Percentiles rank a stretch among this genome's conserved stretches.
Evolutionary conservation across 345 rosid species (phyloP).

Genomic region (Clarkia xantiana): DNA sequence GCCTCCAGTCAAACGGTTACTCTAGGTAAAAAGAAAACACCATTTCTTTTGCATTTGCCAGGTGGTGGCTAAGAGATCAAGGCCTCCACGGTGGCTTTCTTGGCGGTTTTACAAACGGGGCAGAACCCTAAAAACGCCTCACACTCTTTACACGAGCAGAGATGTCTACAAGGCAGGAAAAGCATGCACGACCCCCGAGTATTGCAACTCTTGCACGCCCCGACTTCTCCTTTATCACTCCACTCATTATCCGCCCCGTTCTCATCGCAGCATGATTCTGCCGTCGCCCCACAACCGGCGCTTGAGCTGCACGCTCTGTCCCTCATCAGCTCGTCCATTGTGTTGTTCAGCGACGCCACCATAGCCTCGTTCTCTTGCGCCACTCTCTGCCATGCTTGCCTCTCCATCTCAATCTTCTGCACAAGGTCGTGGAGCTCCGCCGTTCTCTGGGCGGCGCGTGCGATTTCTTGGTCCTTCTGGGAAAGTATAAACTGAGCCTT

Average conservation of each 20-base stretch:
- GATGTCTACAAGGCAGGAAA: slow-evolving; percentile 92
- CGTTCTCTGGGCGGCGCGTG: slow-evolving; percentile 11
- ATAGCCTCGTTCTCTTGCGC: slow-evolving; percentile 24
- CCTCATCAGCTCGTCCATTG: slow-evolving; percentile 26
- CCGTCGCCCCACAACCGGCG: slow-evolving; percentile 20
- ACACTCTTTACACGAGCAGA: slow-evolving; percentile 58
- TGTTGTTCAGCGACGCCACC: slow-evolving; percentile 17
- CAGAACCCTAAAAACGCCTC: slow-evolving; percentile 43
- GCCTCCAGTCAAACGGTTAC: no score
- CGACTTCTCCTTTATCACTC: not conserved
- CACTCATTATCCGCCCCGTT: slow-evolving; percentile 8
- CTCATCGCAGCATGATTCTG: slow-evolving; percentile 36
- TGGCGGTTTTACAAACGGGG: slow-evolving; percentile 52
- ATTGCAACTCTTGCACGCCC: slow-evolving; percentile 38
- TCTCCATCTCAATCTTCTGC: slow-evolving; percentile 19
- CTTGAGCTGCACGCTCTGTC: slow-evolving; percentile 24
- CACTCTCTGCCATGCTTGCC: slow-evolving; percentile 19
- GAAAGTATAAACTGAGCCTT: slow-evolving; percentile 13
- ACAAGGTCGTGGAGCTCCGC: slow-evolving; percentile 18
- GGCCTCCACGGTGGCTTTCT: slow-evolving; percentile 69
- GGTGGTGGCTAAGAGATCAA: slow-evolving; percentile 22
- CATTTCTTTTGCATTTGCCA: not conserved
- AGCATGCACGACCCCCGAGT: slow-evolving; percentile 39
- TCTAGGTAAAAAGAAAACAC: not conserved
- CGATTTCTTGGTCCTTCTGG: slow-evolving; percentile 24